phyloP scores from a whole-genome alignment of 2,329 filamentous ascomycete species.

The Colletotrichum falcatum region DNA sequence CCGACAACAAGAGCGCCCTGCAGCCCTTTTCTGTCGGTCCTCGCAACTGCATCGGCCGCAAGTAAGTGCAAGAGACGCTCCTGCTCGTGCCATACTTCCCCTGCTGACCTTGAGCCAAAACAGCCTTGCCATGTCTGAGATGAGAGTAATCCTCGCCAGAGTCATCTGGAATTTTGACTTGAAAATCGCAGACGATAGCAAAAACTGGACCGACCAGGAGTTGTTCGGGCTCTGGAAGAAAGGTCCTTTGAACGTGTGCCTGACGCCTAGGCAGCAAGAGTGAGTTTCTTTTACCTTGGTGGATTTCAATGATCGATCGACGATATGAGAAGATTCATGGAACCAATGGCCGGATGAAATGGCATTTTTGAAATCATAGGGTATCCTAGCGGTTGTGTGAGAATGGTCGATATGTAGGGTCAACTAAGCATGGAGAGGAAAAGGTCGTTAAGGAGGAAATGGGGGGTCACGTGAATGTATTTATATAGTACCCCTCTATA shows the following conservation, averaged over 20 bases:
- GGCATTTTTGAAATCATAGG: too few species aligned
- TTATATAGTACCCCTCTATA: too few species aligned
- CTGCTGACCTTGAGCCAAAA: background rate
- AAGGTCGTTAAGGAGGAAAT: background rate
- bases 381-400: too few species aligned
- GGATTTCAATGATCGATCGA: background rate
- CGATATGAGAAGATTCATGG: too few species aligned
- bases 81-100: too few species aligned
- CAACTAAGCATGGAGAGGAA: too few species aligned
- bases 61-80: constrained; percentile 48
- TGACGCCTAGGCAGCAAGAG: constrained; percentile 17
- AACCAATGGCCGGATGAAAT: too few species aligned
- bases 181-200: constrained; percentile 49
- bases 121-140: constrained; percentile 60
- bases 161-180: constrained; percentile 62
- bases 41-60: constrained; percentile 62
- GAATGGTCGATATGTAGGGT: too few species aligned
- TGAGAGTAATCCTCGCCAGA: constrained; percentile 60
- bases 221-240: constrained; percentile 30
- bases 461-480: too few species aligned
- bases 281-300: background rate
- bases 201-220: constrained; percentile 51
- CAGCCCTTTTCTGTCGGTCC: constrained; percentile 63
- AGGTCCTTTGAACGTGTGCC: constrained; percentile 24
- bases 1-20: constrained; percentile 51